Base-by-base conservation (phyloP, 2,329 filamentous ascomycete species). In the Akanthomyces muscarius region DNA sequence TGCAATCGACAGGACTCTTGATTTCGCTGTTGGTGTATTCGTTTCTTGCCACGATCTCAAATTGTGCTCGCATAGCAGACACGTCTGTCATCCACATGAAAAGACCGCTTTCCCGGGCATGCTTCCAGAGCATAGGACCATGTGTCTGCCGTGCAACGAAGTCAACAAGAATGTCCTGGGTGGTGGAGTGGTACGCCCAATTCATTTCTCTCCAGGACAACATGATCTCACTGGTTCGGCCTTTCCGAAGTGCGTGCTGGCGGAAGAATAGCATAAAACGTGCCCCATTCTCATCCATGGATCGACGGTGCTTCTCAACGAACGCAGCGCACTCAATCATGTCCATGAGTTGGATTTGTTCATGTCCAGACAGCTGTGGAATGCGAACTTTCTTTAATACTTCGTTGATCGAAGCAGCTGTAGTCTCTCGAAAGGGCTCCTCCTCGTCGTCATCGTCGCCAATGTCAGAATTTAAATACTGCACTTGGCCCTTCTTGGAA, bases 81-180 rank as follows among this genome's bases (percentile, higher is more conserved):
- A 82, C 75, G 73, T 97, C 93, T 0, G 87, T 86, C 66, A 99
- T 82, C 94, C 95, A 99, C 87, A 97, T 94, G 71, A 97, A 97
- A 62, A 98, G 83, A 13, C 95, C 95, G 67, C 89, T 91, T 72
- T 96, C 89, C 53, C 89, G 84, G 1, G 94, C 95, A 69, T 93
- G 84, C 66, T 89, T 85, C 95, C 95, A 99, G 7, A 89, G 78
- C 78, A 98, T 82, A 64, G 86, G 88, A 1, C 89, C 89, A 66
- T 92, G 89, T 68, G 89, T 92, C 69, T 96, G 91, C 23, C 86
- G 81, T 13, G 88, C 87, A 11, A 97, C 89, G 69, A 97, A 88
- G 72, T 97, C 91, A 1, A 90, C 80, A 21, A 98, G 79, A 45
- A 98, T 93, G 71, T 98, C 94, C 74, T 99, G 95, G 65, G 92